Conservation (phyloP, 2,329 filamentous ascomycete genomes). For the Amauroascus niger region DNA sequence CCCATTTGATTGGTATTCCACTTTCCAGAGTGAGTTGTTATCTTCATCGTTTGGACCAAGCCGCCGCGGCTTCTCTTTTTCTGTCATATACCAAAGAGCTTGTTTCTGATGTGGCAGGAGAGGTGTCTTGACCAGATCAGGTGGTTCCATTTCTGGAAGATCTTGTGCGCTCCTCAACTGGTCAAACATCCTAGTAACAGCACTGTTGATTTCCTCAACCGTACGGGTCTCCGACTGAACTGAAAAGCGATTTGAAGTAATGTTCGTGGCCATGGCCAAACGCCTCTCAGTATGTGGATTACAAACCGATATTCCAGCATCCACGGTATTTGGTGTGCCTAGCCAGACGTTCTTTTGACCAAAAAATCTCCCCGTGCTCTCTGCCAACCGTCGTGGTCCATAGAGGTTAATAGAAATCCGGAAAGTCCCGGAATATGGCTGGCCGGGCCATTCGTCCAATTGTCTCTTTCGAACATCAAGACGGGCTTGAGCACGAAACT, state of each 20-base stretch:
- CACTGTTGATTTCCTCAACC: constrained; percentile 74
- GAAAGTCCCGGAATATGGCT: constrained; percentile 51
- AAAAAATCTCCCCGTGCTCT: constrained; percentile 58
- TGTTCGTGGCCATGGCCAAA: constrained; percentile 20
- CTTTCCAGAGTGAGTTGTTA: constrained; percentile 69
- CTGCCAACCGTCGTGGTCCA: constrained; percentile 57
- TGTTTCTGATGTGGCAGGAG: constrained; percentile 83
- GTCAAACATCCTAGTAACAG: constrained; percentile 82
- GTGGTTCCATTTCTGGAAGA: constrained; percentile 62
- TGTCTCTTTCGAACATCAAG: constrained; percentile 58
- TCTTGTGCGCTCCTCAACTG: constrained; percentile 66
- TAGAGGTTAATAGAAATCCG: constrained; percentile 68
- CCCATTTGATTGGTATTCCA: constrained; percentile 48
- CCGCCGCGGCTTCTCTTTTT: constrained; percentile 60
- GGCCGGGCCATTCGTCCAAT: constrained; percentile 55
- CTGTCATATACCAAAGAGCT: constrained; percentile 74
- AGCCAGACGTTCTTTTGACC: constrained; percentile 59
- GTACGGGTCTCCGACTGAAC: constrained; percentile 48
- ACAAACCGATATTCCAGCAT: constrained; percentile 58
- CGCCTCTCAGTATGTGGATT: constrained; percentile 61
- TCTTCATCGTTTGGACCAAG: constrained; percentile 50
- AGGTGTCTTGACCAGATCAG: constrained; percentile 51
- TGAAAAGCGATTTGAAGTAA: constrained; percentile 20
- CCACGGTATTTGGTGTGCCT: constrained; percentile 54
- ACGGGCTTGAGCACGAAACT: constrained; percentile 61